Percentiles rank a stretch among this genome's conserved stretches.
Conservation (phyloP, 176 grass and related monocot species). For the Ensete ventricosum region DNA sequence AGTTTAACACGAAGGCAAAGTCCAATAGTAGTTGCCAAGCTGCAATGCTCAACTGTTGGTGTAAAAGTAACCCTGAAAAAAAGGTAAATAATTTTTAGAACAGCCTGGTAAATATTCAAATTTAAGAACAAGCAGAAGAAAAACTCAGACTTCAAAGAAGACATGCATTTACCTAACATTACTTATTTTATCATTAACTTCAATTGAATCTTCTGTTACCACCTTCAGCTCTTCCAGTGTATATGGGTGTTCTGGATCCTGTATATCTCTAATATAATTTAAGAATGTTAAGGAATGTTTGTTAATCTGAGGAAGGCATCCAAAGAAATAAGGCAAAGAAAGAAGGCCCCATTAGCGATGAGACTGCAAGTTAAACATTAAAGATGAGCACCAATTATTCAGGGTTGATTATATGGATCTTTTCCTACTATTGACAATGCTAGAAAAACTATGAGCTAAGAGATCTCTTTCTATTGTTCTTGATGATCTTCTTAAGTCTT, state of each 20-base stretch:
- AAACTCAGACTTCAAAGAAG: conserved; percentile 3
- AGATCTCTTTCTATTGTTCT: too few species aligned
- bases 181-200: conserved; percentile 52
- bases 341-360: too few species aligned
- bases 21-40: conserved; percentile 87
- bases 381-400: too few species aligned
- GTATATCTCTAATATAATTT: conserved; percentile 99
- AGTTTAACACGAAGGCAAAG: conserved; percentile 92
- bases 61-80: conserved; percentile 76
- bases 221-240: conserved; percentile 92
- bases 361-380: too few species aligned
- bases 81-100: conserved; percentile 1
- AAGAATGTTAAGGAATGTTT: conserved; percentile 47
- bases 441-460: too few species aligned
- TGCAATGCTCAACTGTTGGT: conserved; percentile 93
- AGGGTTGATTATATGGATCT: too few species aligned
- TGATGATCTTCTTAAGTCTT: too few species aligned
- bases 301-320: background rate
- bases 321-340: too few species aligned
- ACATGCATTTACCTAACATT: conserved; percentile 50
- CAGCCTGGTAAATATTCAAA: background rate
- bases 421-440: too few species aligned
- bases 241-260: conserved; percentile 90
- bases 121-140: background rate
- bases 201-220: conserved; percentile 62